These are phyloP conservation scores for Nyssa sinensis DNA, from an alignment of 148 eudicot genomes.

Conservation along the genomic window DNA sequence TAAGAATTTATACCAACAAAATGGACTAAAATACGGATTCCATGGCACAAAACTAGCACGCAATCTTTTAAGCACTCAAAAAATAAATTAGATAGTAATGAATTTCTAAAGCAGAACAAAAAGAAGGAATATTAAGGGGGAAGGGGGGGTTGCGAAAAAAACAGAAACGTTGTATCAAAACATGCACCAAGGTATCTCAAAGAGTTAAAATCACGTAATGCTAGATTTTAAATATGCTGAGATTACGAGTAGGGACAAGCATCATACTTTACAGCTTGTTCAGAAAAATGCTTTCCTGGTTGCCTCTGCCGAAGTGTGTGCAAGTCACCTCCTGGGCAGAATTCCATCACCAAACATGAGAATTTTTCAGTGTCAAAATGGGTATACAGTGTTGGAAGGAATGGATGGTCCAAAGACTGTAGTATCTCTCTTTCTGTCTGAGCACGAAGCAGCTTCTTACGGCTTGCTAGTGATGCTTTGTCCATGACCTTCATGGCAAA, in stretches of 20 bases:
- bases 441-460: constrained; percentile 79
- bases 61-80: neutral
- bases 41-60: neutral
- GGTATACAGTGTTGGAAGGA: constrained; percentile 74
- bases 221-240: neutral
- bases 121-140: no score
- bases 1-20: neutral
- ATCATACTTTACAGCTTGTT: constrained; percentile 92
- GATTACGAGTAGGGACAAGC: constrained; percentile 6
- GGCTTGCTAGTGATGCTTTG: constrained; percentile 75
- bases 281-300: constrained; percentile 77
- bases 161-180: neutral
- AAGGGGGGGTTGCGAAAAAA: no score
- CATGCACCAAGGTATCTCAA: neutral
- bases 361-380: constrained; percentile 91
- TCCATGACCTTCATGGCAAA: constrained; percentile 99
- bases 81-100: neutral
- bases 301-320: constrained; percentile 90
- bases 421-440: constrained; percentile 92
- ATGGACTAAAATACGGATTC: neutral
- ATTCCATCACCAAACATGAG: constrained; percentile 94
- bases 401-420: constrained; percentile 90
- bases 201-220: neutral
- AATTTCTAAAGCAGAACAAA: neutral
- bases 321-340: constrained; percentile 94